A percentile compares a stretch with the other conserved stretches of the same genome.
phyloP scores from a whole-genome alignment of 2,329 filamentous ascomycete species.

The Iodosphaeria phyllophila region DNA sequence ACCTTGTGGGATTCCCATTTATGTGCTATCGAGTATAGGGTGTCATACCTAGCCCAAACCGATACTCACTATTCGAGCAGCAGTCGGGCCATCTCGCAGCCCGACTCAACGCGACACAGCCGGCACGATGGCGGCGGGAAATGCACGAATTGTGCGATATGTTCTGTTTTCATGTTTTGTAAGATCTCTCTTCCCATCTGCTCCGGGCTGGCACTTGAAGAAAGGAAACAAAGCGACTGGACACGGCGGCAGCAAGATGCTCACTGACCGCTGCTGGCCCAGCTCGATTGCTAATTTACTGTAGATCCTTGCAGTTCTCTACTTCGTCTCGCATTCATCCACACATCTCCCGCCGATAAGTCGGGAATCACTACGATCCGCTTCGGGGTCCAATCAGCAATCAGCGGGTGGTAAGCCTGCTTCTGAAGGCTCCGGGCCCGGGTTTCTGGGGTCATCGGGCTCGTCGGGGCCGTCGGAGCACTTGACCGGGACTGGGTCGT shows the following conservation, averaged over 20 bases:
- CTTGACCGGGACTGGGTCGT: too few relatives aligned
- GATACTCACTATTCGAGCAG: conserved; percentile 2
- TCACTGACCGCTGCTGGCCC: neutral
- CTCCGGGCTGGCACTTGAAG: too few relatives aligned
- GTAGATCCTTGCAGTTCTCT: conserved; percentile 53
- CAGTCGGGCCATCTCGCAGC: too few relatives aligned
- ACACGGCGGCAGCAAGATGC: conserved; percentile 4
- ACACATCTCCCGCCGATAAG: conserved; percentile 30
- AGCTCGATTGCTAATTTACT: conserved; percentile 4
- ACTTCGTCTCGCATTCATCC: conserved; percentile 52
- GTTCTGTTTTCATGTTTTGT: conserved; percentile 74
- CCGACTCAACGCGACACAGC: conserved; percentile 2
- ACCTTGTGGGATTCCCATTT: too few relatives aligned
- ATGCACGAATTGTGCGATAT: conserved; percentile 57
- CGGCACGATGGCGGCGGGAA: conserved; percentile 42
- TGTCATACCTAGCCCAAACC: too few relatives aligned
- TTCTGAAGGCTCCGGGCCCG: too few relatives aligned
- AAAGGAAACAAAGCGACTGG: conserved; percentile 6
- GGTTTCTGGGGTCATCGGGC: too few relatives aligned
- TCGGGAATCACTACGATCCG: too few relatives aligned
- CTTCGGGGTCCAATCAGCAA: conserved; percentile 9
- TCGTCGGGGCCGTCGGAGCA: too few relatives aligned
- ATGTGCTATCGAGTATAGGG: too few relatives aligned
- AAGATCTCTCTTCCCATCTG: conserved; percentile 18
- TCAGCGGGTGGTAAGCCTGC: too few relatives aligned